Base-by-base conservation (phyloP, 306 rosid genomes). In the Quercus wislizeni region DNA sequence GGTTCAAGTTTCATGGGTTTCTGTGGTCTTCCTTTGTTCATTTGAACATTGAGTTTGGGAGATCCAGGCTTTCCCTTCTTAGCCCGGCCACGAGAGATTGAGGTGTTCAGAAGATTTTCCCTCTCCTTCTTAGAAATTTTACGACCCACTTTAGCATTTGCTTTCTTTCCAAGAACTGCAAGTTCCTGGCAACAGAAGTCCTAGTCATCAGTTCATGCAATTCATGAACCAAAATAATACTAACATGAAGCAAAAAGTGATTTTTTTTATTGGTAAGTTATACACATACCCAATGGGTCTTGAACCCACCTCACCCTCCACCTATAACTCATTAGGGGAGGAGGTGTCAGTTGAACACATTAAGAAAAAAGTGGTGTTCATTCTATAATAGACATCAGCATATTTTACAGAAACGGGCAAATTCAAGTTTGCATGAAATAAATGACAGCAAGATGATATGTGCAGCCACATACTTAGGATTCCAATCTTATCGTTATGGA, bases 121-220 rank as follows among this genome's bases (percentile, higher is more conserved):
- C 79, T 89, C 84, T 89, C 97, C 87, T 92, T 93, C 87, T 91
- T 96, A 70, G 93, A 73, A 83, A 90, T 77, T 84, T 93, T 96
- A 77, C 94, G 89, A 74, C 89, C 88, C 54, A 54, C 92, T 90
- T 83, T 96, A 73, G 85, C 74, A 83, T 88, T 88, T 69, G 92
- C 75, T 79, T 83, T 88, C 86, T 90, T 89, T 11, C 86, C 97
- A 72, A 90, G 89, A 85, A 89, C 98, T 18, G 88, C 92, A 49
- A 91, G 87, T 87, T 93, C 99, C 99, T 96, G 84, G 52, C 74
- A 28, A 74, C 43, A 58, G 12, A 71, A 33, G 59, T 21, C 68
- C 19, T 31, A 21, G 31, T 51, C 58, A 75, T 87, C 72, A 85
- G 83, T 51, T 74, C 67, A 33, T 25, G 67, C 68, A 20, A 72